These are phyloP conservation scores for Lenzites betulinus DNA, from an alignment of 768 basidiomycete genomes.

Conservation along the genomic window DNA sequence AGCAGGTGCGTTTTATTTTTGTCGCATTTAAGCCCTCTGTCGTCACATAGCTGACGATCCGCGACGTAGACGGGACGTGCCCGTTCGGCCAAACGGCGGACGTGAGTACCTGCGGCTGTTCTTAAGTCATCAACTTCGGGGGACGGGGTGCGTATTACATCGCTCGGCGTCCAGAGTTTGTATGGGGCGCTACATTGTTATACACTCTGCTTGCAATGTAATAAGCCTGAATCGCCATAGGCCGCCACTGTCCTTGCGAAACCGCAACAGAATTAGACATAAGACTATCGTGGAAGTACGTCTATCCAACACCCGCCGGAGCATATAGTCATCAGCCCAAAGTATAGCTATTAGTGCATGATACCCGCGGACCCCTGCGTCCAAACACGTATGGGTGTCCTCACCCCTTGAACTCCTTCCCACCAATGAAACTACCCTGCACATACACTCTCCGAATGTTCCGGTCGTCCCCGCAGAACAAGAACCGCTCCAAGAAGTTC, in stretches of 20 bases:
- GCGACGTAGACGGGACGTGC: constrained; percentile 43
- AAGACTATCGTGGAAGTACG: too few species aligned
- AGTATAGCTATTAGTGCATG: too few species aligned
- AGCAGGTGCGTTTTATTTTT: constrained; percentile 37
- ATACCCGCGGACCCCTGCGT: too few species aligned
- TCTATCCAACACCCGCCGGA: too few species aligned
- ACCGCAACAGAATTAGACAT: too few species aligned
- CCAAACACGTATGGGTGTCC: neutral
- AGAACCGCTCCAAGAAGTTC: constrained; percentile 74
- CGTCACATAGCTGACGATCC: neutral
- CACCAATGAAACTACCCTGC: constrained; percentile 77
- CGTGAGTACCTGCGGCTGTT: constrained; percentile 43
- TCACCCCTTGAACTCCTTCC: constrained; percentile 41
- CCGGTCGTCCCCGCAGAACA: constrained; percentile 86
- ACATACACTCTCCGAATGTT: constrained; percentile 86
- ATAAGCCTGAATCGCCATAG: too few species aligned
- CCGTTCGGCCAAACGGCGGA: constrained; percentile 46
- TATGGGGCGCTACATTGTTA: too few species aligned
- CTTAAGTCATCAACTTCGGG: neutral
- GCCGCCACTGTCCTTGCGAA: too few species aligned
- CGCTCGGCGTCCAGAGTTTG: too few species aligned
- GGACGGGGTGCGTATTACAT: too few species aligned
- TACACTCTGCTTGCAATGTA: too few species aligned
- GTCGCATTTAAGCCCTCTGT: neutral
- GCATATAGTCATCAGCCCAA: too few species aligned